Conservation (phyloP, 73 alveolate species). For the Urostyla sp. region DNA sequence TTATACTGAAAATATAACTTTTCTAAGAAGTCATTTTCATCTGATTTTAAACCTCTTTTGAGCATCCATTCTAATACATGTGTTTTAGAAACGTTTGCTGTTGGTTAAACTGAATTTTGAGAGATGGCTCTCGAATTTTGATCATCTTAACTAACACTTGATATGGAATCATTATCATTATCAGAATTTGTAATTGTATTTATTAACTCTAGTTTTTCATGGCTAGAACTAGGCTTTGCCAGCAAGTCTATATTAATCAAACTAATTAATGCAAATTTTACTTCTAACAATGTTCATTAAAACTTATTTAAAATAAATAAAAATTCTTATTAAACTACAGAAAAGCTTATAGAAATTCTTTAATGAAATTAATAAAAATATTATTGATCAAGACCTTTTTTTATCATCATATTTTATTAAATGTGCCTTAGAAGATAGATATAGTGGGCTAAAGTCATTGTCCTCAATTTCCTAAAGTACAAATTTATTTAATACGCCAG, state of each 20-base stretch:
- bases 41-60: too few relatives aligned
- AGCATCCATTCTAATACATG: background rate
- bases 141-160: too few relatives aligned
- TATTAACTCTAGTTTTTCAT: too few relatives aligned
- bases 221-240: too few relatives aligned
- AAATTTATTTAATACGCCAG: background rate
- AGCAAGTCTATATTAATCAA: too few relatives aligned
- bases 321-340: background rate
- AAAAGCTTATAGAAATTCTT: background rate
- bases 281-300: too few relatives aligned
- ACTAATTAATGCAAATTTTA: too few relatives aligned
- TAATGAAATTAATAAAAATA: background rate
- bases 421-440: background rate
- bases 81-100: background rate
- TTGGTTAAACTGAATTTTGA: background rate
- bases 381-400: background rate
- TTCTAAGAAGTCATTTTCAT: background rate
- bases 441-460: conserved; percentile 24
- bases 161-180: too few relatives aligned
- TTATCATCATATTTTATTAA: conserved; percentile 21
- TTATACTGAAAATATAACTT: background rate
- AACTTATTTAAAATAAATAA: too few relatives aligned
- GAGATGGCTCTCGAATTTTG: background rate
- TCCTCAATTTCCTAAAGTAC: conserved; percentile 31
- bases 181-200: too few relatives aligned